A percentile compares a stretch with the other conserved stretches of the same genome.
Evolutionary conservation across 2,329 filamentous ascomycete genomes (phyloP).

Genomic region (Colletotrichum eleusines): DNA sequence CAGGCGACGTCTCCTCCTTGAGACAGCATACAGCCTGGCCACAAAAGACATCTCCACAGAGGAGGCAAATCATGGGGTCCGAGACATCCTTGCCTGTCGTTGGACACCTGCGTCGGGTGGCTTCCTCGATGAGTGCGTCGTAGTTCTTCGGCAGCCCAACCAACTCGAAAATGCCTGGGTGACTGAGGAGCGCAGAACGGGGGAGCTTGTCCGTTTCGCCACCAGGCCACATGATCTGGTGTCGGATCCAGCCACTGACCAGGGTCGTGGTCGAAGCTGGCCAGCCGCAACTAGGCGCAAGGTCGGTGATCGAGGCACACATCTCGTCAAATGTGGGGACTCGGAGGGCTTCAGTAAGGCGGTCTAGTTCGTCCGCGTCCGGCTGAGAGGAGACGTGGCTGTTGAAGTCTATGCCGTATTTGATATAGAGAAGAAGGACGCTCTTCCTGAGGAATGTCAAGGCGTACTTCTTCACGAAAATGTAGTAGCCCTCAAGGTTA

Average conservation of each 20-base stretch:
- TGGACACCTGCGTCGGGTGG: conserved; percentile 84
- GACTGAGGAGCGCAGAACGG: conserved; percentile 68
- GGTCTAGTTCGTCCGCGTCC: conserved; percentile 82
- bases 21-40: conserved; percentile 94
- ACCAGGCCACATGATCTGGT: conserved; percentile 62
- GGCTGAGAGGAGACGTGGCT: conserved; percentile 72
- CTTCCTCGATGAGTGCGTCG: conserved; percentile 92
- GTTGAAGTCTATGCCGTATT: conserved; percentile 89
- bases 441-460: conserved; percentile 91
- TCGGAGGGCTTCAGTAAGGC: conserved; percentile 80
- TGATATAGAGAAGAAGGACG: conserved; percentile 85
- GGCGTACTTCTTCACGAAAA: conserved; percentile 82
- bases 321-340: conserved; percentile 85
- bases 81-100: conserved; percentile 91
- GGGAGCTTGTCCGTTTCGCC: conserved; percentile 46
- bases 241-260: conserved; percentile 79
- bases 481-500: conserved; percentile 66
- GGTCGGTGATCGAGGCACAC: conserved; percentile 69
- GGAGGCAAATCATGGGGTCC: conserved; percentile 91
- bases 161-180: conserved; percentile 94
- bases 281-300: conserved; percentile 61
- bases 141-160: conserved; percentile 93
- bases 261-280: conserved; percentile 59
- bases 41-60: conserved; percentile 97
- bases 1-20: conserved; percentile 65